Evolutionary conservation across 2,329 filamentous ascomycete genomes (phyloP), one percentile per base, ranked within the genome.

Genomic region (Metarhizium humberi): DNA sequence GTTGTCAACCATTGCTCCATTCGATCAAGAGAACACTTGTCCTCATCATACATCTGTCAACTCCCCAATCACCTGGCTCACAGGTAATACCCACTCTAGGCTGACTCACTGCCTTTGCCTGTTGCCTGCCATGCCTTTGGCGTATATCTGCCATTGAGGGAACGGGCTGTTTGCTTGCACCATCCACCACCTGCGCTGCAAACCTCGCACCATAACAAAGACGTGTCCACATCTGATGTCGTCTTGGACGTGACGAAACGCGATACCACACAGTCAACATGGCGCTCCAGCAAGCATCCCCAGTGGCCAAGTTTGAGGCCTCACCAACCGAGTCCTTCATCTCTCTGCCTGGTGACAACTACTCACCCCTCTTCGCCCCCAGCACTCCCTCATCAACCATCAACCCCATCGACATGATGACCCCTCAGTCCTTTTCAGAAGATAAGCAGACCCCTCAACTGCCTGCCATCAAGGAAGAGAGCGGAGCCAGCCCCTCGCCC

Each of bases 301-400:
- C 77, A 42, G 64, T 71, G 57, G 65, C 77, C 67, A 81, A 81
- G 68, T 73, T 79, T 60, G 78, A 82, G 67, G 63, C 71, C 56
- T 81, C 78, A 45, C 78, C 78, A 2, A 69, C 75, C 65, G 79
- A 82, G 66, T 81, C 78, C 5, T 72, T 80, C 48, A 66, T 81
- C 42, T 81, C 79, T 3, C 69, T 73, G 1, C 76, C 78, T 2
- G 72, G 74, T 58, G 75, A 80, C 57, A 67, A 70, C 59, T 77
- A 75, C 64, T 67, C 77, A 13, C 75, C 78, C 3, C 72, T 82
- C 34, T 80, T 82, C 63, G 63, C 63, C 36, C 62, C 63, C 10
- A 65, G 68, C 3, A 65, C 69, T 20, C 62, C 71, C 11, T 59
- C 66, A 13, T 49, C 62, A 34, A 72, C 74, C 1, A 66, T 77